These are phyloP conservation scores for Taphrina sp. DNA, from an alignment of 1,139 yeast genomes.

Conservation along the genomic window DNA sequence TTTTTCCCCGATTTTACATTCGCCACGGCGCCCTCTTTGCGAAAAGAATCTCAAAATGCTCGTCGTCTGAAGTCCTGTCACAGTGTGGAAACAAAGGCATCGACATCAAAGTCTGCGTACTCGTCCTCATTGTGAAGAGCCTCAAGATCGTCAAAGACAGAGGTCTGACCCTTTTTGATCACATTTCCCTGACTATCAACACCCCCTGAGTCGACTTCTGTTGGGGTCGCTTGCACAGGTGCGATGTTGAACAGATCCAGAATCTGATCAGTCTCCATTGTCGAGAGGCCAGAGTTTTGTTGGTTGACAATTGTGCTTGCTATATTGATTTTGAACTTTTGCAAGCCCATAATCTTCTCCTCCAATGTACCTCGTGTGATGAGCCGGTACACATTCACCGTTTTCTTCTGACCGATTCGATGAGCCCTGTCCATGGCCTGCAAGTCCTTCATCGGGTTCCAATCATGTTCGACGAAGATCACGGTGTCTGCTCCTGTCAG, in stretches of 20 bases:
- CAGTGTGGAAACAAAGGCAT: conserved; percentile 16
- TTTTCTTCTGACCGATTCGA: conserved; percentile 95
- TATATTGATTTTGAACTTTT: conserved; percentile 93
- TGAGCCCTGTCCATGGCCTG: conserved; percentile 99
- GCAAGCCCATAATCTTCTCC: conserved; percentile 97
- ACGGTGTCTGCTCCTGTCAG: conserved; percentile 99
- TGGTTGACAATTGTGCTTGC: conserved; percentile 96
- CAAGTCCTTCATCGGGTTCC: conserved; percentile 99
- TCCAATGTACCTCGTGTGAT: conserved; percentile 91
- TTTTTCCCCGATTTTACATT: too few relatives aligned
- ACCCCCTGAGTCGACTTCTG: conserved; percentile 43
- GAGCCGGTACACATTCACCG: conserved; percentile 88
- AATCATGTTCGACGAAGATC: conserved; percentile 96
- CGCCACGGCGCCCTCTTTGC: too few relatives aligned
- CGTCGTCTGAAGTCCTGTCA: not conserved
- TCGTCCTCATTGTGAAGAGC: conserved; percentile 16
- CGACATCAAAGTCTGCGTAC: conserved; percentile 27
- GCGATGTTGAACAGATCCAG: conserved; percentile 74
- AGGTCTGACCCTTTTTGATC: conserved; percentile 42
- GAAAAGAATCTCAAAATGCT: too few relatives aligned
- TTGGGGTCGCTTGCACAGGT: conserved; percentile 48
- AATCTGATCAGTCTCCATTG: conserved; percentile 95
- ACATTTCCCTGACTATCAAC: conserved; percentile 41
- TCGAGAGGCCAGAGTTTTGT: conserved; percentile 87
- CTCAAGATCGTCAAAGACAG: conserved; percentile 43